Percentiles rank a stretch among this genome's conserved stretches.
Conservation (phyloP, 305 asterid genomes). For the Solanum hybrid region DNA sequence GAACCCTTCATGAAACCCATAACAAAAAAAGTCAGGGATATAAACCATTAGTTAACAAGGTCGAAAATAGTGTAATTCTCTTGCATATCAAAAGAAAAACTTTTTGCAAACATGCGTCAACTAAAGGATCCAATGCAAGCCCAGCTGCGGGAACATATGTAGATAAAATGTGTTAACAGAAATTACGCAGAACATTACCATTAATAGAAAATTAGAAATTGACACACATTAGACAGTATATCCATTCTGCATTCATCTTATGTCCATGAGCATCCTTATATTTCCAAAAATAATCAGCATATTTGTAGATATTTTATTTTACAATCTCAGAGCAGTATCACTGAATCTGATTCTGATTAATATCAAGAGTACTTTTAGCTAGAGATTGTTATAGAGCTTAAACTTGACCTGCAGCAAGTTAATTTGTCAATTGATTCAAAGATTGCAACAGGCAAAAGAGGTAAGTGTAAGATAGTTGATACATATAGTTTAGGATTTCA, state of each 20-base stretch:
- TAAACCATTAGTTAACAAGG: background rate
- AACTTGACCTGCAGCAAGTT: background rate
- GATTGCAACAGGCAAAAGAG: background rate
- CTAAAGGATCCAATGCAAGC: background rate
- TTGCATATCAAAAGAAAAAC: background rate
- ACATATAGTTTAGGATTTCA: background rate
- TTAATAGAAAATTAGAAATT: background rate
- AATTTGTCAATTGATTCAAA: background rate
- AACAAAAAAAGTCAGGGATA: conserved; percentile 14
- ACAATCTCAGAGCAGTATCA: background rate
- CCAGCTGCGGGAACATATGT: background rate
- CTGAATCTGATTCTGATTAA: background rate
- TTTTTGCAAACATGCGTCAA: background rate
- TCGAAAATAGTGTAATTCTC: background rate
- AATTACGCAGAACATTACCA: background rate
- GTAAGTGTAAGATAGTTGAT: background rate
- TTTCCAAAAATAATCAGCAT: background rate
- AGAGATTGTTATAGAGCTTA: background rate
- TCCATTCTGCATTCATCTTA: background rate
- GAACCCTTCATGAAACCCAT: conserved; percentile 68
- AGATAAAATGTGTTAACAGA: background rate
- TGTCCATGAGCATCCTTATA: background rate
- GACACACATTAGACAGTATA: background rate
- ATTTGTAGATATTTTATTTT: background rate
- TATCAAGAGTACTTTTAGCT: background rate